Conservation (phyloP, 2,329 filamentous ascomycete genomes). For the Sporothrix pallida region DNA sequence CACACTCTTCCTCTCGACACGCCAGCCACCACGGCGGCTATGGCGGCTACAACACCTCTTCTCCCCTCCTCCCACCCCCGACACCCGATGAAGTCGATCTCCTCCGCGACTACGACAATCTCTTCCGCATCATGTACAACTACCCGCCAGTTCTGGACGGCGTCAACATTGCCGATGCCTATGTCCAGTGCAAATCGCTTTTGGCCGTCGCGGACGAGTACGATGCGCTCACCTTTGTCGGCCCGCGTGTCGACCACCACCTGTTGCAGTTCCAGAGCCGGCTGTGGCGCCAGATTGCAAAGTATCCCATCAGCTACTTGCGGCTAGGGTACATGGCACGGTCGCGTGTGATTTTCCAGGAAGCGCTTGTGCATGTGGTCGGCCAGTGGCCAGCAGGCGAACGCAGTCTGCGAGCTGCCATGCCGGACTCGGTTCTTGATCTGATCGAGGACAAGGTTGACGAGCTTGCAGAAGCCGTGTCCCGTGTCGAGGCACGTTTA, state of each 20-base stretch:
- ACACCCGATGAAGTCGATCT: conserved; percentile 73
- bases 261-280: conserved; percentile 88
- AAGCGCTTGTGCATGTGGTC: conserved; percentile 91
- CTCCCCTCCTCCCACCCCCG: conserved; percentile 48
- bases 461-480: conserved; percentile 82
- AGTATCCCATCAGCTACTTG: conserved; percentile 91
- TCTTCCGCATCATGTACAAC: conserved; percentile 96
- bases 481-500: conserved; percentile 78
- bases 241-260: conserved; percentile 90
- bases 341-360: conserved; percentile 81
- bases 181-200: conserved; percentile 91
- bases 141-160: conserved; percentile 81
- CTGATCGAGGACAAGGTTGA: conserved; percentile 95
- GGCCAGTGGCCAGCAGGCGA: conserved; percentile 89
- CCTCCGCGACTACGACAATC: conserved; percentile 90
- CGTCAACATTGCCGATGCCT: conserved; percentile 88
- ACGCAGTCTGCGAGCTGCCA: conserved; percentile 73
- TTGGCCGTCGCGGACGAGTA: conserved; percentile 92
- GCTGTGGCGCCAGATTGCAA: conserved; percentile 94
- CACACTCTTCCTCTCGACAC: conserved; percentile 49
- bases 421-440: conserved; percentile 80
- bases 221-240: conserved; percentile 85
- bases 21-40: conserved; percentile 48
- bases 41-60: conserved; percentile 22
- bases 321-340: conserved; percentile 86